These are phyloP conservation scores for Ceratobasidium sp. DNA, from an alignment of 1,284 basidiomycete species.

Conservation along the genomic window DNA sequence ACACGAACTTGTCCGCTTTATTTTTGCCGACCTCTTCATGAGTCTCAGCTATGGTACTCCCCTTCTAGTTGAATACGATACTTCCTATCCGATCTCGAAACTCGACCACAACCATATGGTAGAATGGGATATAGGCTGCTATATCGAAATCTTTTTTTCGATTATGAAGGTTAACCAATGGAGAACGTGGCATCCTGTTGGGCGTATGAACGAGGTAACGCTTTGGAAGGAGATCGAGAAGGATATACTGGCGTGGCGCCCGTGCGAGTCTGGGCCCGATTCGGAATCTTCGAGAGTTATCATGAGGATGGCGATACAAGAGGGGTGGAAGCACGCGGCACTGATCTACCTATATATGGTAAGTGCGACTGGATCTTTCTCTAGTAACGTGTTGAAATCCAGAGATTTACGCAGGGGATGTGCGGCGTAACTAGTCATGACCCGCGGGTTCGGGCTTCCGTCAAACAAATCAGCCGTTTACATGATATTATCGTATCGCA, in stretches of 20 bases:
- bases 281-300: background rate
- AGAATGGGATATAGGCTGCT: slow-evolving; percentile 17
- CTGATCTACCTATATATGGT: slow-evolving; percentile 37
- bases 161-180: slow-evolving; percentile 26
- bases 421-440: slow-evolving; percentile 25
- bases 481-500: background rate
- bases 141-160: background rate
- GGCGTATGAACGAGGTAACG: too few species aligned
- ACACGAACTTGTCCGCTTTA: slow-evolving; percentile 5
- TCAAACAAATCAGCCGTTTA: background rate
- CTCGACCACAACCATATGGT: background rate
- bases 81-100: background rate
- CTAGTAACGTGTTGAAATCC: too few species aligned
- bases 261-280: background rate
- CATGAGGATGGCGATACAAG: slow-evolving; percentile 8
- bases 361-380: background rate
- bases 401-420: slow-evolving; percentile 21
- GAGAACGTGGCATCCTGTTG: background rate
- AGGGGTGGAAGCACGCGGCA: slow-evolving; percentile 10
- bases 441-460: slow-evolving; percentile 28
- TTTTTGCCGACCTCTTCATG: background rate
- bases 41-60: slow-evolving; percentile 12
- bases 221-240: slow-evolving; percentile 12
- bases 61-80: background rate
- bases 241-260: background rate